These are phyloP conservation scores for Nyctanthes arbortristis DNA, from an alignment of 257 asterid species.

Conservation along the genomic window DNA sequence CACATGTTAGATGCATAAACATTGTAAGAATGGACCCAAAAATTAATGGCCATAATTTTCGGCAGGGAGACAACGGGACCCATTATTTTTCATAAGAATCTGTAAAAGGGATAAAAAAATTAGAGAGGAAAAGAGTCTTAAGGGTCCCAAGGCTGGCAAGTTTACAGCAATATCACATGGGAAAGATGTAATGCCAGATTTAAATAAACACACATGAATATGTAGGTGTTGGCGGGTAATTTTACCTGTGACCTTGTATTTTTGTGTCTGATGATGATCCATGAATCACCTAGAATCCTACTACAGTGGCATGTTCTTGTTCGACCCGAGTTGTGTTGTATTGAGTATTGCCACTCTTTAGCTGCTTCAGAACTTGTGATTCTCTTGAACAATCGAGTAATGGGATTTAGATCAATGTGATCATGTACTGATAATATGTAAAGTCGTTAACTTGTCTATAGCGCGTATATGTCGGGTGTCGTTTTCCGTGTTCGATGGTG, in stretches of 20 bases:
- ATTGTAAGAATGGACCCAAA: slow-evolving; percentile 1
- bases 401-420: too few species aligned
- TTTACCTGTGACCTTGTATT: slow-evolving; percentile 8
- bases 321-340: too few species aligned
- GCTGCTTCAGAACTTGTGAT: too few species aligned
- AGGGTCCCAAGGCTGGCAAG: slow-evolving; percentile 22
- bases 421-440: too few species aligned
- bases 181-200: slow-evolving; percentile 7
- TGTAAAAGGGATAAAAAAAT: background rate
- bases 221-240: slow-evolving; percentile 11
- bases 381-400: too few species aligned
- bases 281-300: too few species aligned
- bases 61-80: background rate
- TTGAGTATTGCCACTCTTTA: too few species aligned
- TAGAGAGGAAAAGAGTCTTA: background rate
- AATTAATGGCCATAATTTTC: slow-evolving; percentile 2
- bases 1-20: background rate
- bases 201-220: background rate
- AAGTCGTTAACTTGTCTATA: too few species aligned
- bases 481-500: too few species aligned
- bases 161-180: slow-evolving; percentile 33
- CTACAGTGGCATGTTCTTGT: too few species aligned
- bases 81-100: slow-evolving; percentile 1
- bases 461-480: too few species aligned
- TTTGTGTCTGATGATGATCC: slow-evolving; percentile 14